Evolutionary conservation across 176 grass and related monocot genomes (phyloP).

Genomic region (Hsuehochloa calcarea): DNA sequence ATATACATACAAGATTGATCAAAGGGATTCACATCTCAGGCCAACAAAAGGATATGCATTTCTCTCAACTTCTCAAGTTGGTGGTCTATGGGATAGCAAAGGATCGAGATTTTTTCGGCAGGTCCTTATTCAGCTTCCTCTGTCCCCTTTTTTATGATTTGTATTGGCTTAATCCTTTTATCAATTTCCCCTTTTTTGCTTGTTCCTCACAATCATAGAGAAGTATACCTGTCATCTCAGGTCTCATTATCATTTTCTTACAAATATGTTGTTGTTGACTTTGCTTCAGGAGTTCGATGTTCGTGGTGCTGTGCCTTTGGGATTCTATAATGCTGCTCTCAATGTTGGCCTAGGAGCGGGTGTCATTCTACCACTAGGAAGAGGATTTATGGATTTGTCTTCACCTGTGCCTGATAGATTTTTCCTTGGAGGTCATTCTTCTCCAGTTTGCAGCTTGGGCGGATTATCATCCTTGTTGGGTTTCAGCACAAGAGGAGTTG

Average conservation of each 20-base stretch:
- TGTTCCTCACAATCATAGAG: background rate
- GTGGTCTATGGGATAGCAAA: conserved; percentile 67
- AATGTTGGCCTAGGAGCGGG: conserved; percentile 81
- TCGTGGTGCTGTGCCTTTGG: conserved; percentile 74
- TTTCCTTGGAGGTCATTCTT: conserved; percentile 72
- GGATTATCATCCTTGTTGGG: conserved; percentile 72
- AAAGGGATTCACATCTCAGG: conserved; percentile 80
- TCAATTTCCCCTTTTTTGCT: background rate
- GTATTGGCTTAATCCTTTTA: background rate
- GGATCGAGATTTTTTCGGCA: conserved; percentile 72
- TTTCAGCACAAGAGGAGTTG: conserved; percentile 77
- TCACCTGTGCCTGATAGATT: conserved; percentile 75
- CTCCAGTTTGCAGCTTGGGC: conserved; percentile 68
- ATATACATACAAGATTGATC: conserved; percentile 84
- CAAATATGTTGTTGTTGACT: background rate
- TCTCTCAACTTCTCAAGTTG: conserved; percentile 77
- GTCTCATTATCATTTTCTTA: conserved; percentile 11
- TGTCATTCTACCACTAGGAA: conserved; percentile 68
- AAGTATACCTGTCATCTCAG: background rate
- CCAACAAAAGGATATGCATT: conserved; percentile 89
- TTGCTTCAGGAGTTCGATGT: conserved; percentile 83
- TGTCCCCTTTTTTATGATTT: background rate
- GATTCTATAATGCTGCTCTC: conserved; percentile 70
- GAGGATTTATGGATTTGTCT: conserved; percentile 56
- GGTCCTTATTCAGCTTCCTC: conserved; percentile 40